Base-by-base conservation (phyloP, 495 filamentous ascomycete species). In the Hyaloscypha finlandica region DNA sequence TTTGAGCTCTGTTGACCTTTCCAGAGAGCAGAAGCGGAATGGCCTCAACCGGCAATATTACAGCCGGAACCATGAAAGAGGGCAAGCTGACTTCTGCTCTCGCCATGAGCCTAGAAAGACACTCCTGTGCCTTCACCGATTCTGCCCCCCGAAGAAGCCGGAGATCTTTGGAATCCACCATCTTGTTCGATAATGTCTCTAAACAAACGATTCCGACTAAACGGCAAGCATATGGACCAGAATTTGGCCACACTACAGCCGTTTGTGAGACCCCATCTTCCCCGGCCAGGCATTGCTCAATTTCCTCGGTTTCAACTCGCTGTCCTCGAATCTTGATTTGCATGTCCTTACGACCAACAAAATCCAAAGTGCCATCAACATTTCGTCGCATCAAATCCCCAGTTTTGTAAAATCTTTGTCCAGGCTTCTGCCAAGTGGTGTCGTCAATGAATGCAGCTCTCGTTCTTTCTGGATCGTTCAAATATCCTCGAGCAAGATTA, bases 401-500 rank as follows among this genome's bases (percentile, higher is more conserved):
- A 29, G 73, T 73, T 39, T 88, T 89, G 73, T 92, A 92, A 78
- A 33, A 22, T 71, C 72, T 4, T 72, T 54, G 31, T 29, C 5
- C 6, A 45, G 39, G 20, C 52, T 60, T 55, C 5, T 70, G 59
- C 25, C 67, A 61, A n/a, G 68, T 45, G 81, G 70, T 16, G 81
- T 73, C 3, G 78, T 73, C 6, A 29, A 68, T 70, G 22, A 87
- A 73, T 1, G 75, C 42, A 42, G 30, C 57, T 9, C 32, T 62
- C 4, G 62, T 70, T 37, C 61, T 66, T 11, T 32, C 12, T n/a
- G 39, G 31, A 29, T 66, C 52, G 37, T 74, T 72, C 8, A 88
- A 73, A 66, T 89, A 89, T 0, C 79, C 80, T 1, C 76, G 71
- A 11, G 79, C 81, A n/a, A 89, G 74, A 39, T 83, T 75, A 0